Conservation (phyloP, 2,329 filamentous ascomycete species). For the Cladophialophora bantiana region DNA sequence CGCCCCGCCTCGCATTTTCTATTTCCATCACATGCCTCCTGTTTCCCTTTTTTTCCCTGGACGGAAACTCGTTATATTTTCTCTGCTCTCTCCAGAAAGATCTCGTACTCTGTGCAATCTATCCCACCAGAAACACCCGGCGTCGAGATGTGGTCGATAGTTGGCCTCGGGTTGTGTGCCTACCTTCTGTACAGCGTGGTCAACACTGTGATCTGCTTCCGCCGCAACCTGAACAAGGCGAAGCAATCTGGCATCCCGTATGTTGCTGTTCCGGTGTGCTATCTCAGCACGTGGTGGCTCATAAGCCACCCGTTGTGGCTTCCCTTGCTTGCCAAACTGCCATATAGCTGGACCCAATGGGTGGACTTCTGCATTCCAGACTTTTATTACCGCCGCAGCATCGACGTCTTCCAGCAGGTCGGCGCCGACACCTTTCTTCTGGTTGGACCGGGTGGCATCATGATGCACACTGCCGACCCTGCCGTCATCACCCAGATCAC, state of each 20-base stretch:
- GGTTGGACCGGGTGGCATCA: slow-evolving; percentile 64
- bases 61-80: background rate
- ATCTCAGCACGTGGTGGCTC: slow-evolving; percentile 56
- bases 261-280: slow-evolving; percentile 40
- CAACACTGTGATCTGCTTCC: slow-evolving; percentile 29
- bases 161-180: slow-evolving; percentile 20
- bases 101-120: background rate
- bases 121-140: background rate
- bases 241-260: slow-evolving; percentile 44
- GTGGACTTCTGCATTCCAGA: slow-evolving; percentile 48
- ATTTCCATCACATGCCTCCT: background rate
- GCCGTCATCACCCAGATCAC: slow-evolving; percentile 72
- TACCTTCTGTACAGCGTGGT: slow-evolving; percentile 24
- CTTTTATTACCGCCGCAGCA: slow-evolving; percentile 39
- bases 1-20: slow-evolving; percentile 20
- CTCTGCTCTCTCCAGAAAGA: background rate
- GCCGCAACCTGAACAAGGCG: slow-evolving; percentile 40
- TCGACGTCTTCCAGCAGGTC: slow-evolving; percentile 62
- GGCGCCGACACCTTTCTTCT: slow-evolving; percentile 69
- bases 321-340: slow-evolving; percentile 53
- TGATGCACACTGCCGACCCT: slow-evolving; percentile 67
- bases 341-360: slow-evolving; percentile 53
- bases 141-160: slow-evolving; percentile 30
- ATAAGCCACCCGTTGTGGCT: slow-evolving; percentile 54
- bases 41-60: background rate